These are phyloP conservation scores for Mucor plumbeus DNA, from an alignment of 371 early-diverging fungal species.

Conservation along the genomic window DNA sequence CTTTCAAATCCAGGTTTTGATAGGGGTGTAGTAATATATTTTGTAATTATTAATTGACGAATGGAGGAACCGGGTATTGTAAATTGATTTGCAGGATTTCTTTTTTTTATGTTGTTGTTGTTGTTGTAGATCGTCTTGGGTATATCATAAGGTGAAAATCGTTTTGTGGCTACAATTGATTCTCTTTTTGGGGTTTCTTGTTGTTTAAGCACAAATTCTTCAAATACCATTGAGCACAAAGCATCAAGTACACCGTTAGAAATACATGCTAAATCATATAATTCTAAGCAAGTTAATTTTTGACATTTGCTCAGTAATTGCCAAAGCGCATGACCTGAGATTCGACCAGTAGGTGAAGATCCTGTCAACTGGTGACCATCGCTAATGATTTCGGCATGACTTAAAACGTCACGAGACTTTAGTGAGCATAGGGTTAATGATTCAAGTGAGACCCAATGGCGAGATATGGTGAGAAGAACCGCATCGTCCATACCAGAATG, in stretches of 20 bases:
- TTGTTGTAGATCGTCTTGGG: neutral
- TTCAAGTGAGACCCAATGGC: constrained; percentile 45
- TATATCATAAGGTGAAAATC: constrained; percentile 15
- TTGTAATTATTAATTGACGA: constrained; percentile 44
- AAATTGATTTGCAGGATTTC: neutral
- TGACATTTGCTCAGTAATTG: constrained; percentile 25
- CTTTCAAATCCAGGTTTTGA: constrained; percentile 46
- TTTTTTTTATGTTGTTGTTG: neutral
- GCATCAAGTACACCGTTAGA: constrained; percentile 36
- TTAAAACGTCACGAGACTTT: constrained; percentile 16
- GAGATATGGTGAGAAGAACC: constrained; percentile 45
- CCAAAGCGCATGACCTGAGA: constrained; percentile 29
- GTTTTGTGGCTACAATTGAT: constrained; percentile 12
- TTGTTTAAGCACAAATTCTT: constrained; percentile 1
- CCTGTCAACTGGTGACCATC: constrained; percentile 20
- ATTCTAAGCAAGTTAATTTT: constrained; percentile 38
- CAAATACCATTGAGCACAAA: neutral
- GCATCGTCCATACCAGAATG: constrained; percentile 53
- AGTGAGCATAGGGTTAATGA: constrained; percentile 29
- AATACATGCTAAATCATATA: constrained; percentile 50
- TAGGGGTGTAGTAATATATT: constrained; percentile 51
- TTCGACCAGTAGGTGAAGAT: constrained; percentile 34
- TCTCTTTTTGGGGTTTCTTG: constrained; percentile 1
- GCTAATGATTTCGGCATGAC: constrained; percentile 23
- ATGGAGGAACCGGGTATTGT: constrained; percentile 35